Evolutionary conservation across 2,329 filamentous ascomycete species (phyloP).

Genomic region (Neoarthrinium moseri): DNA sequence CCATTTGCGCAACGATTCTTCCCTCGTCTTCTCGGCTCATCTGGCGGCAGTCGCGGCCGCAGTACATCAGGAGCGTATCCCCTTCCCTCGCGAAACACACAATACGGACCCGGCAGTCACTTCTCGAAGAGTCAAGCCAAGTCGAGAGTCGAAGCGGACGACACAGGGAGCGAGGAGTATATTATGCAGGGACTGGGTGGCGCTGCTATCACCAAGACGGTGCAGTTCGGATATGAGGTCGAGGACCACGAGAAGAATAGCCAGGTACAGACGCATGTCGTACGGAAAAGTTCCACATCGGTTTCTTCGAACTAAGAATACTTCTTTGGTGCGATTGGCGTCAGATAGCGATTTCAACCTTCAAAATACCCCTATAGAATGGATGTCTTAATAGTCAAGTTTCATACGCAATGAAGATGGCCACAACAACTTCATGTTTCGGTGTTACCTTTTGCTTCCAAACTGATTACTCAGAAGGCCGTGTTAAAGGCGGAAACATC

Average conservation of each 20-base stretch:
- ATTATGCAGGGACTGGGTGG: conserved; percentile 11
- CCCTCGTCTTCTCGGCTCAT: conserved; percentile 14
- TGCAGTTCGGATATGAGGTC: conserved; percentile 13
- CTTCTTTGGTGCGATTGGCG: too few species aligned
- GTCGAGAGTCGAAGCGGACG: conserved; percentile 1
- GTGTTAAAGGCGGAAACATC: too few species aligned
- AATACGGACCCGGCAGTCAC: conserved; percentile 7
- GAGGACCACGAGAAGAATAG: conserved; percentile 4
- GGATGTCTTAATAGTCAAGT: too few species aligned
- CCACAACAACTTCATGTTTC: too few species aligned
- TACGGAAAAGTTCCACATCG: too few species aligned
- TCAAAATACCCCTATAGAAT: too few species aligned
- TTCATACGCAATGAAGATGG: too few species aligned
- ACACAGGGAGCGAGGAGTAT: conserved; percentile 15
- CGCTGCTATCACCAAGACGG: conserved; percentile 12
- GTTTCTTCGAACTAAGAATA: too few species aligned
- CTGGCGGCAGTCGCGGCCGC: not conserved
- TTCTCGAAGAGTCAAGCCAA: conserved; percentile 4
- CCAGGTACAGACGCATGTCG: too few species aligned
- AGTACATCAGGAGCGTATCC: conserved; percentile 3
- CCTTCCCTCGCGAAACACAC: not conserved
- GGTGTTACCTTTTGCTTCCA: too few species aligned
- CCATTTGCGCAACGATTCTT: conserved; percentile 19
- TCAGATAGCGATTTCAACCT: too few species aligned
- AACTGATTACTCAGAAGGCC: too few species aligned